phyloP scores from a whole-genome alignment of 1,139 yeast species.

The Suhomyces bokatorum region DNA sequence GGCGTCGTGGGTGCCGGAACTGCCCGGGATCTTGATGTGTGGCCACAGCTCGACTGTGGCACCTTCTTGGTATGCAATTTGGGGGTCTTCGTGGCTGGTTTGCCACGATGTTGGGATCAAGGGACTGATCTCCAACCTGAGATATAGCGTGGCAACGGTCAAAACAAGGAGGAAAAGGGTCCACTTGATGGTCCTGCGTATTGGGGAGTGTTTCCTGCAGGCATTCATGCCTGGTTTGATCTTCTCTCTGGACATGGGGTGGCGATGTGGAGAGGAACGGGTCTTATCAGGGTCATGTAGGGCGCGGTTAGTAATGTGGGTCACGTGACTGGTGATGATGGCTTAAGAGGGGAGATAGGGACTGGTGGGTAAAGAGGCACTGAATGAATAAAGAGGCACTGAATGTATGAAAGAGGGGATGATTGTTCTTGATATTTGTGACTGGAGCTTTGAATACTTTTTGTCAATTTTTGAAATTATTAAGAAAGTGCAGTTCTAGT shows the following conservation, averaged over 20 bases:
- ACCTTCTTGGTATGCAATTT: not conserved
- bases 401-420: too few species aligned
- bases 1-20: not conserved
- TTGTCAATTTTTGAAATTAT: too few species aligned
- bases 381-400: too few species aligned
- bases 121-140: not conserved
- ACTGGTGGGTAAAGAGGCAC: too few species aligned
- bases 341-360: too few species aligned
- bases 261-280: not conserved
- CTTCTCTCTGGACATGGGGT: not conserved
- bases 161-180: not conserved
- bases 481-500: too few species aligned
- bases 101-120: not conserved
- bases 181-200: not conserved
- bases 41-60: not conserved
- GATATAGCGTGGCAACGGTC: not conserved
- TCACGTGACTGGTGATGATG: not conserved
- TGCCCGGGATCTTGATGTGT: not conserved
- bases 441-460: too few species aligned
- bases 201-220: not conserved
- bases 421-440: too few species aligned
- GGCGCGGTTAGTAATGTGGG: not conserved
- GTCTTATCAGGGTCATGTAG: not conserved
- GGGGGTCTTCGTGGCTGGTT: not conserved
- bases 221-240: not conserved